Evolutionary conservation across 768 basidiomycete genomes (phyloP).

Genomic region (Tubosaeta sp.): DNA sequence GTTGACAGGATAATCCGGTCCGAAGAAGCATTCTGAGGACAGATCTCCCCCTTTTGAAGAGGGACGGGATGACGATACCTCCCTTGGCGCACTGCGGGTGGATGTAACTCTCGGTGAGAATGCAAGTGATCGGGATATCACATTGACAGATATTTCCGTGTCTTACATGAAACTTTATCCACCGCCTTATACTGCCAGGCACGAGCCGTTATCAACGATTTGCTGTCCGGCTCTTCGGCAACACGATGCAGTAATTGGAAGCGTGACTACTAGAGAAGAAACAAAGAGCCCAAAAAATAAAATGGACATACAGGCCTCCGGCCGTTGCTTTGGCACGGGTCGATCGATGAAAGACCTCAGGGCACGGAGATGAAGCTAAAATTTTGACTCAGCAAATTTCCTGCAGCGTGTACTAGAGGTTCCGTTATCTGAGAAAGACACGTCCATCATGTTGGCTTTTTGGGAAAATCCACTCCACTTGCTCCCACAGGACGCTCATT

Average conservation of each 20-base stretch:
- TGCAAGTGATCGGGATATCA: neutral
- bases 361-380: constrained; percentile 5
- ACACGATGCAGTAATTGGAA: neutral
- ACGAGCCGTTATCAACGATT: neutral
- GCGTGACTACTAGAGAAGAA: neutral
- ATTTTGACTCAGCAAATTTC: neutral
- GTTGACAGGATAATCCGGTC: constrained; percentile 5
- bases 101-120: constrained; percentile 11
- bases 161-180: constrained; percentile 1
- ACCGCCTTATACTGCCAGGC: neutral
- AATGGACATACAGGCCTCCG: neutral
- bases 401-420: neutral
- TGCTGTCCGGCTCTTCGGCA: neutral
- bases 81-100: constrained; percentile 1
- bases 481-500: neutral
- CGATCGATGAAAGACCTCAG: neutral
- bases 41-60: constrained; percentile 1
- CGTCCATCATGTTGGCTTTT: neutral
- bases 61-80: constrained; percentile 9
- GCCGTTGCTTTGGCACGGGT: neutral
- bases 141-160: neutral
- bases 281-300: neutral
- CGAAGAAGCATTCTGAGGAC: constrained; percentile 2
- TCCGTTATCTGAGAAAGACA: constrained; percentile 2
- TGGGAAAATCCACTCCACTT: neutral